Evolutionary conservation across 2,329 filamentous ascomycete genomes (phyloP).

Genomic region (Diplocarpon rosae): DNA sequence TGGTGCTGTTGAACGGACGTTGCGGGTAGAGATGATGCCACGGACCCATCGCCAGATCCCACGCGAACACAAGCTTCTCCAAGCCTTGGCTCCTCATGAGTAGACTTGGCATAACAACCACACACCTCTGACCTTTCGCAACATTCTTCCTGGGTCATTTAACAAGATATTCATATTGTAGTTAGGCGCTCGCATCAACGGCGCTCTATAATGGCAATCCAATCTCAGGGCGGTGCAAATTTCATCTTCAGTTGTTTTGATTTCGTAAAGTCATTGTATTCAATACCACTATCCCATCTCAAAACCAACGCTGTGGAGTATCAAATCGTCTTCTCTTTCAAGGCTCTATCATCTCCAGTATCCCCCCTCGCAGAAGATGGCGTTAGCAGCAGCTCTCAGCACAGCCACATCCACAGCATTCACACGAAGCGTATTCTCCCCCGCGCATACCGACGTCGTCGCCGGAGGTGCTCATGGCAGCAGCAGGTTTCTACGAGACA

Average conservation of each 20-base stretch:
- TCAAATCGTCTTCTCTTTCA: not conserved
- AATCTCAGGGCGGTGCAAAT: too few relatives aligned
- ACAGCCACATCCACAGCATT: conserved; percentile 18
- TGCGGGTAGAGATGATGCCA: too few relatives aligned
- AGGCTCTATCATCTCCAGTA: not conserved
- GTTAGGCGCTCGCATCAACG: conserved; percentile 2
- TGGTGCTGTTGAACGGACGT: too few relatives aligned
- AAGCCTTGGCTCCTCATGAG: not conserved
- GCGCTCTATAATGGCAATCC: conserved; percentile 1
- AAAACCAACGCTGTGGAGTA: too few relatives aligned
- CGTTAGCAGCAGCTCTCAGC: conserved; percentile 16
- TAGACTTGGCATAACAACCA: not conserved
- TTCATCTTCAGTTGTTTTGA: not conserved
- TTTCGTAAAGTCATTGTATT: not conserved
- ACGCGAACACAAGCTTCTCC: not conserved
- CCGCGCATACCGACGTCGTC: conserved; percentile 16
- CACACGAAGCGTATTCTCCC: conserved; percentile 14
- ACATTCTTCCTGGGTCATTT: not conserved
- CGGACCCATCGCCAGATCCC: not conserved
- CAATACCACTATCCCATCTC: too few relatives aligned
- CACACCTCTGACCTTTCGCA: not conserved
- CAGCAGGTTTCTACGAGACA: conserved; percentile 10
- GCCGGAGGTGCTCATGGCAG: conserved; percentile 14
- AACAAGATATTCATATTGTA: not conserved
- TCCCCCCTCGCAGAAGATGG: not conserved